phyloP scores from a whole-genome alignment of 768 basidiomycete genomes.

The Russula compacta region DNA sequence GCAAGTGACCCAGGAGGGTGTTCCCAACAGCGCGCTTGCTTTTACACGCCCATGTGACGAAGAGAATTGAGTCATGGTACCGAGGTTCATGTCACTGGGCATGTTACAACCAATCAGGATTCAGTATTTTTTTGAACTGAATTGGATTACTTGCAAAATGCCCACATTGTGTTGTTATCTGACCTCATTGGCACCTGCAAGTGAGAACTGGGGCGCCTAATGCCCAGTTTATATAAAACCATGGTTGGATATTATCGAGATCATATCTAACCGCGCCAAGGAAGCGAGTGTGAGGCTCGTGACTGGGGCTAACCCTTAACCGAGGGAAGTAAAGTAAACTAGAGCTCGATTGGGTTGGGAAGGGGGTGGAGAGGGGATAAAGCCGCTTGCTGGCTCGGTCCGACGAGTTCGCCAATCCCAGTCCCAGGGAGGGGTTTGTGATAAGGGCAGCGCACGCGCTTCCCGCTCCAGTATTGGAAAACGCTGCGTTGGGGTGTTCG shows the following conservation, averaged over 20 bases:
- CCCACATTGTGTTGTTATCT: conserved; percentile 8
- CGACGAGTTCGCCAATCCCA: neutral
- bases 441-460: neutral
- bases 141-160: neutral
- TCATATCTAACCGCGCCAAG: conserved; percentile 14
- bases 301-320: conserved; percentile 17
- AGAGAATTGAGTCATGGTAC: neutral
- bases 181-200: conserved; percentile 18
- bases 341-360: conserved; percentile 5
- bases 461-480: neutral
- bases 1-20: neutral
- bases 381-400: neutral
- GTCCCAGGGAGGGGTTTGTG: neutral
- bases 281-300: conserved; percentile 9
- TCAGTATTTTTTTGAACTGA: neutral
- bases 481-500: conserved; percentile 2
- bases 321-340: conserved; percentile 4
- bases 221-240: neutral
- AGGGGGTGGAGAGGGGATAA: neutral
- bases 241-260: conserved; percentile 3
- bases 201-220: neutral
- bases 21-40: conserved; percentile 6
- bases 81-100: too few relatives aligned
- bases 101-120: neutral
- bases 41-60: conserved; percentile 11